Evolutionary conservation across 2,329 filamentous ascomycete genomes (phyloP).

Genomic region (Xylariaceae sp.): DNA sequence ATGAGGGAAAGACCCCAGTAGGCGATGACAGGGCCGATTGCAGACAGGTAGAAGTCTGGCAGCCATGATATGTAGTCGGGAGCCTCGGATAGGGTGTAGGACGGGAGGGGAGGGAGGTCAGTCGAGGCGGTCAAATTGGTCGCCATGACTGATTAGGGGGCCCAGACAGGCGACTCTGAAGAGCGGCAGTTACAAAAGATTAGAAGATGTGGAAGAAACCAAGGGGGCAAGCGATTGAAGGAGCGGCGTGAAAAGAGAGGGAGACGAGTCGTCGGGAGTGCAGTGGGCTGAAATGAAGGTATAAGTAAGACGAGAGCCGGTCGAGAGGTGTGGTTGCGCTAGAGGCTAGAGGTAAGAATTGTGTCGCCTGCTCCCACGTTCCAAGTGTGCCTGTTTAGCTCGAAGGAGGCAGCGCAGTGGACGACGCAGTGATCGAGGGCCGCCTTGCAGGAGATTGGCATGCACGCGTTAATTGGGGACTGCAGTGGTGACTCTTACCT

Average conservation of each 20-base stretch:
- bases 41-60: constrained; percentile 75
- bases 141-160: constrained; percentile 32
- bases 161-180: not conserved
- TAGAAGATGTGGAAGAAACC: constrained; percentile 19
- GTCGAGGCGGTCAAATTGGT: constrained; percentile 53
- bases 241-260: constrained; percentile 13
- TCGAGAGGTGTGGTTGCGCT: no score
- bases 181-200: constrained; percentile 11
- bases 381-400: no score
- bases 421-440: no score
- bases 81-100: constrained; percentile 70
- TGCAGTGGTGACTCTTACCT: no score
- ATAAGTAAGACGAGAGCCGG: no score
- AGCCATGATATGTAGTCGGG: constrained; percentile 73
- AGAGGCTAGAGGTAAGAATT: no score
- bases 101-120: constrained; percentile 79
- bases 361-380: no score
- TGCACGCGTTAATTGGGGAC: no score
- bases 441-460: no score
- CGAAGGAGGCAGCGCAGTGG: no score
- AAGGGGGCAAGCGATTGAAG: constrained; percentile 17
- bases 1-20: constrained; percentile 87
- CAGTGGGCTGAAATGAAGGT: no score
- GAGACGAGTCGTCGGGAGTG: not conserved
- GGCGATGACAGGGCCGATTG: constrained; percentile 73